Base-by-base conservation (phyloP, 2,329 filamentous ascomycete species). In the Diaporthe sp. region DNA sequence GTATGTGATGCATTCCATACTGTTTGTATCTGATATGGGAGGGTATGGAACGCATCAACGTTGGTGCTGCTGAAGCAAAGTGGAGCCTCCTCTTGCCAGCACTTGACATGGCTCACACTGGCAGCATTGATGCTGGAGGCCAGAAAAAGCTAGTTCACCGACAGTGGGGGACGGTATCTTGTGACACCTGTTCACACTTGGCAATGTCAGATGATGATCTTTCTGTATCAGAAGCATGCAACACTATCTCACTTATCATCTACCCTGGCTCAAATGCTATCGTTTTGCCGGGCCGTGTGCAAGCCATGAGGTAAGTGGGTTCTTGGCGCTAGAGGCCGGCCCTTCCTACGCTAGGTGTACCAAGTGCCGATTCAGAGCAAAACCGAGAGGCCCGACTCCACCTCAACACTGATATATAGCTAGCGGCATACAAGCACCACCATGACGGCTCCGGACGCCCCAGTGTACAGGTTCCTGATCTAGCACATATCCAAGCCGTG, bases 251-350 rank as follows among this genome's bases (percentile, higher is more conserved):
- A 66, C 63, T 51, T 66, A 66, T 66, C 63, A 35, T 37, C 30
- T 8, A 22, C 63, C 63, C 44, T 37, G 37, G 63, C 22, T 37
- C 30, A 17, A 25, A 4, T 39, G 42, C 10, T 66, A 51, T 66
- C 63, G n/a, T 27, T 42, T 32, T 71, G 30, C 53, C 69, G 69
- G 69, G 30, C 69, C 19, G 42, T 61, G 35, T 17, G 15, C 55
- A 44, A 58, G 61, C 61, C 61, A 50, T 35, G 61, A 50, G 68
- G 32, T 50, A 70, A 70, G 68, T 35, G 56, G 55, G 32, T 44
- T 32, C 68, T 70, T 70, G 53, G 68, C 68, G 53, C 53, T 50
- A 37, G n/a, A 42, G 30, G 22, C 25, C 39, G 53, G 66, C 30
- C 42, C 27, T 56, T 42, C 37, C 51, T 22, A 32, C 53, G 53